Conservation (phyloP, 306 rosid genomes). For the Elaeagnus macrophylla region DNA sequence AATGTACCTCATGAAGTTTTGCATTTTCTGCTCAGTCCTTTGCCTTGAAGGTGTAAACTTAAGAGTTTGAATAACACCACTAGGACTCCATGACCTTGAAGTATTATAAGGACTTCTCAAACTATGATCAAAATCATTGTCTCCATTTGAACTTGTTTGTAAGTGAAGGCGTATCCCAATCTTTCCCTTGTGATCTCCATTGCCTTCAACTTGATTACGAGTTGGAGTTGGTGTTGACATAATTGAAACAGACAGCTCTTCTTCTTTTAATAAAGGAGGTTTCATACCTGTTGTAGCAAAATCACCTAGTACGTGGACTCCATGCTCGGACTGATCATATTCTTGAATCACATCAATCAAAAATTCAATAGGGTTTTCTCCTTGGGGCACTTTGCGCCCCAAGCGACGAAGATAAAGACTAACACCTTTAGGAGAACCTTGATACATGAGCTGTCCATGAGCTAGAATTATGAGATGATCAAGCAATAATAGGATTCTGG, state of each 20-base stretch:
- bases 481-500: conserved; percentile 57
- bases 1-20: too few species aligned
- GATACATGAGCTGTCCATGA: conserved; percentile 80
- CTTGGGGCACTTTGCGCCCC: conserved; percentile 55
- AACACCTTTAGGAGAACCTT: conserved; percentile 65
- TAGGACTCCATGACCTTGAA: too few species aligned
- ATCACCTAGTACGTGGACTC: conserved; percentile 53
- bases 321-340: conserved; percentile 51
- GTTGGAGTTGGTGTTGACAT: conserved; percentile 16
- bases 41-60: too few species aligned
- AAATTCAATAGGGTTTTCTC: conserved; percentile 60
- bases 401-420: conserved; percentile 40
- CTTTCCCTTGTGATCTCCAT: too few species aligned
- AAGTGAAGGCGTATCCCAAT: too few species aligned
- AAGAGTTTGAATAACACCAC: too few species aligned
- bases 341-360: conserved; percentile 72
- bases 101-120: too few species aligned
- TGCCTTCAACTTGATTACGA: conserved; percentile 3
- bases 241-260: conserved; percentile 20
- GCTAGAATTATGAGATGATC: conserved; percentile 81
- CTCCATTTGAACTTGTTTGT: too few species aligned
- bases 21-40: too few species aligned
- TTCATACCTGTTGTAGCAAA: conserved; percentile 62
- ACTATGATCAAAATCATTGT: too few species aligned
- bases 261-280: conserved; percentile 40